These are phyloP conservation scores for Colletotrichum sp. DNA, from an alignment of 2,329 filamentous ascomycete species.

Conservation along the genomic window DNA sequence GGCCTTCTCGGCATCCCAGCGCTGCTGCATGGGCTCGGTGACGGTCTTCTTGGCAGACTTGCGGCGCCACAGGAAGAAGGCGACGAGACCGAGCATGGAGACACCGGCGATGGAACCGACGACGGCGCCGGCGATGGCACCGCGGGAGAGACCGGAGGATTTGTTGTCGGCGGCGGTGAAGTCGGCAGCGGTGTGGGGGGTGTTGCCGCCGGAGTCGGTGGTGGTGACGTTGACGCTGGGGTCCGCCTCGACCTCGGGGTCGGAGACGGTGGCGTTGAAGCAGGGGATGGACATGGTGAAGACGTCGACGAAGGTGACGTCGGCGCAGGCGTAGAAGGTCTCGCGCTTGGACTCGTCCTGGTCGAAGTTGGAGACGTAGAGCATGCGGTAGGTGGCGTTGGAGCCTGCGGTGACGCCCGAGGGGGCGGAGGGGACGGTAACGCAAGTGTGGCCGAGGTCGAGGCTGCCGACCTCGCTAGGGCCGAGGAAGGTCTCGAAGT, in stretches of 20 bases:
- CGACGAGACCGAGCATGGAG: slow-evolving; percentile 62
- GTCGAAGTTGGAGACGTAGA: slow-evolving; percentile 49
- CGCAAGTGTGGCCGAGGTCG: slow-evolving; percentile 52
- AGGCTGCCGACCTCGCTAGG: slow-evolving; percentile 39
- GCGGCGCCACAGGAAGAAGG: slow-evolving; percentile 58
- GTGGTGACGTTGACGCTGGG: slow-evolving; percentile 21
- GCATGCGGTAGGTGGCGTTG: slow-evolving; percentile 55
- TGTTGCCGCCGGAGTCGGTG: slow-evolving; percentile 9
- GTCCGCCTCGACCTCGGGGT: slow-evolving; percentile 27
- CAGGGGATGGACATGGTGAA: slow-evolving; percentile 42
- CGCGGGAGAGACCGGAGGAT: slow-evolving; percentile 59
- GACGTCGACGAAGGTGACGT: slow-evolving; percentile 47
- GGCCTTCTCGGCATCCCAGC: slow-evolving; percentile 25
- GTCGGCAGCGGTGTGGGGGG: slow-evolving; percentile 25
- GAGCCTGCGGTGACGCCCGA: slow-evolving; percentile 40
- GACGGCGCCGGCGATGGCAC: slow-evolving; percentile 77
- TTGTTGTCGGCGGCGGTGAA: slow-evolving; percentile 28
- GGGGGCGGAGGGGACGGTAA: slow-evolving; percentile 40
- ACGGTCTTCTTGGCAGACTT: slow-evolving; percentile 27
- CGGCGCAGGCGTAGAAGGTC: slow-evolving; percentile 55
- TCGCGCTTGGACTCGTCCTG: slow-evolving; percentile 43
- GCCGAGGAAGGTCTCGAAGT: slow-evolving; percentile 45
- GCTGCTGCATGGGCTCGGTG: slow-evolving; percentile 17
- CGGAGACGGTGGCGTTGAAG: slow-evolving; percentile 47
- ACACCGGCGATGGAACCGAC: slow-evolving; percentile 71